Evolutionary conservation across 805 yeast genomes (phyloP).

Genomic region (Cyberlindnera meyerae): DNA sequence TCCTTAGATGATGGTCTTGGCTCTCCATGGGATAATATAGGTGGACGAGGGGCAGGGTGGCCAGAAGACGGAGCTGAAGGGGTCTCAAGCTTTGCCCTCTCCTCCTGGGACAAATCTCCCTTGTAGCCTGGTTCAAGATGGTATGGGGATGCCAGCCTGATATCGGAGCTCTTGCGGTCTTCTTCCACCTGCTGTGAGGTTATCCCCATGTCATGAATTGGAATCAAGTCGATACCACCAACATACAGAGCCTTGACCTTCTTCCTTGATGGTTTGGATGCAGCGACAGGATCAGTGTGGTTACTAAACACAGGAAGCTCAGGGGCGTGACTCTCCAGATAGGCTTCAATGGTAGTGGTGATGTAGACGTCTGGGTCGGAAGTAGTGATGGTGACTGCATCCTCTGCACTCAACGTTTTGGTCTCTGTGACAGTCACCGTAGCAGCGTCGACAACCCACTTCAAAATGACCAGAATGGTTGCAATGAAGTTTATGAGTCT

Average conservation of each 20-base stretch:
- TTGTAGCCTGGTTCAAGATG: slow-evolving; percentile 10
- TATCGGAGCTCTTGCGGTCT: background rate
- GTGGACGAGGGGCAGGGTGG: no score
- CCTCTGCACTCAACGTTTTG: slow-evolving; percentile 1
- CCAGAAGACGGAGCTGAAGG: no score
- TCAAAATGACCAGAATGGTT: no score
- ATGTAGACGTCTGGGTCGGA: slow-evolving; percentile 1
- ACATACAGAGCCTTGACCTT: no score
- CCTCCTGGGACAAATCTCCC: slow-evolving; percentile 1
- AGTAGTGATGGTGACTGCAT: background rate
- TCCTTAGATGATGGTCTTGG: no score
- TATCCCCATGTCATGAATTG: background rate
- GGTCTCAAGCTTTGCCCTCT: background rate
- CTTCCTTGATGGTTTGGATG: no score
- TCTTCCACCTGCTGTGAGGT: background rate
- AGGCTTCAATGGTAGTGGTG: slow-evolving; percentile 3
- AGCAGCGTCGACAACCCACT: slow-evolving; percentile 1
- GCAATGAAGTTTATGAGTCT: no score
- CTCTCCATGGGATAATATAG: no score
- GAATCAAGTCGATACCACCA: background rate
- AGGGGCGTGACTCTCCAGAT: no score
- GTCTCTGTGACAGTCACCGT: slow-evolving; percentile 13
- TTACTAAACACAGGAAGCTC: no score
- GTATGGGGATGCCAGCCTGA: slow-evolving; percentile 8
- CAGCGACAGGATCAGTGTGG: no score